Conservation (phyloP, 177 flowering plant species). For the Vitis hybrid region DNA sequence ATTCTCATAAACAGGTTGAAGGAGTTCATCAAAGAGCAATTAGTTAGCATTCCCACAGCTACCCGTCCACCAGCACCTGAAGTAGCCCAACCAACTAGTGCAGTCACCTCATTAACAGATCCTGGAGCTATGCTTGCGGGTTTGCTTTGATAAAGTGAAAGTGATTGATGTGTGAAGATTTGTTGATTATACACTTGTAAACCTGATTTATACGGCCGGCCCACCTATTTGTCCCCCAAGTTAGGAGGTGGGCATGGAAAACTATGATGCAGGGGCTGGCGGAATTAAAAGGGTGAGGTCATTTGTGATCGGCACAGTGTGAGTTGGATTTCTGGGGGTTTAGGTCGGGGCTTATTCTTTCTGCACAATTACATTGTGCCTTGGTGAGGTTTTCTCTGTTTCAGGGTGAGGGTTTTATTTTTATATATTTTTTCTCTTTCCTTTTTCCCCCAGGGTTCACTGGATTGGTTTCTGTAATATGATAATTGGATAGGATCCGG, state of each 20-base stretch:
- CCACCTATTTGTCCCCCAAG: constrained; percentile 22
- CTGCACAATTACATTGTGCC: constrained; percentile 29
- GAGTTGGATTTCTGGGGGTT: constrained; percentile 22
- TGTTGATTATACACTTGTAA: constrained; percentile 33
- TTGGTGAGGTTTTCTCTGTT: constrained; percentile 18
- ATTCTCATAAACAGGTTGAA: constrained; percentile 66
- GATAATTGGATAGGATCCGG: constrained; percentile 13
- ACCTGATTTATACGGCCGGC: constrained; percentile 35
- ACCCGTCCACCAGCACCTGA: constrained; percentile 36
- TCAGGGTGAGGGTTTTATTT: constrained; percentile 22
- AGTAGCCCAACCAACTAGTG: constrained; percentile 39
- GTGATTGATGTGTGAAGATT: constrained; percentile 28
- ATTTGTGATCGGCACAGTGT: constrained; percentile 33
- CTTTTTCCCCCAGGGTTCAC: constrained; percentile 4
- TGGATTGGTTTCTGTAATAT: constrained; percentile 25
- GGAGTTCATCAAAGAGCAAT: constrained; percentile 90
- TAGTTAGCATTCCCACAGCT: constrained; percentile 60
- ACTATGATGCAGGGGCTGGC: constrained; percentile 68
- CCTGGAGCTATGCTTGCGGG: constrained; percentile 95
- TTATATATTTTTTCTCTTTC: constrained; percentile 5
- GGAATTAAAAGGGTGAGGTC: constrained; percentile 31
- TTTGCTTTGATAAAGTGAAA: constrained; percentile 48
- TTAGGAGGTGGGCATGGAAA: constrained; percentile 24
- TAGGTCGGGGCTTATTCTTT: constrained; percentile 47
- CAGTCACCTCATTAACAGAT: constrained; percentile 46